Percentiles rank a stretch among this genome's conserved stretches.
These are phyloP conservation scores for Curvularia sp. DNA, from an alignment of 2,329 filamentous ascomycete species.

Conservation along the genomic window DNA sequence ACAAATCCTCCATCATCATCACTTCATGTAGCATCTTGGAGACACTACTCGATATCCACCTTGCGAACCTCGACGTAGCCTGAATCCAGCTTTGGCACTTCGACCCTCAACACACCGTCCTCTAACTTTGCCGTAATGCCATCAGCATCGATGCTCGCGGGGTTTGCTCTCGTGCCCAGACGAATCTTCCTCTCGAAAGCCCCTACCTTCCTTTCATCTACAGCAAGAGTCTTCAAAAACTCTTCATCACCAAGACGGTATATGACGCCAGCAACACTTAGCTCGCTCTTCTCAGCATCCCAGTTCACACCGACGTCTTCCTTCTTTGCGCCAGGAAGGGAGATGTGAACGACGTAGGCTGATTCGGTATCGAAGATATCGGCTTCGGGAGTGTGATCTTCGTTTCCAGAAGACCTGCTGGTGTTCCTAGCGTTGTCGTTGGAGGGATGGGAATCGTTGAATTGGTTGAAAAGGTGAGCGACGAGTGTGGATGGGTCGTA, in stretches of 20 bases:
- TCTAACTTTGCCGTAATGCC: constrained; percentile 77
- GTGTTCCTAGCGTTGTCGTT: constrained; percentile 22
- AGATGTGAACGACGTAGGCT: constrained; percentile 71
- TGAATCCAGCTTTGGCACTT: constrained; percentile 72
- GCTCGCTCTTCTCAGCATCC: constrained; percentile 70
- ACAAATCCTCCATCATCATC: background rate
- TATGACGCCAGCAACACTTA: constrained; percentile 75
- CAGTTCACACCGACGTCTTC: constrained; percentile 79
- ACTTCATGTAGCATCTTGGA: too few relatives aligned
- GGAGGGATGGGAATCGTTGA: constrained; percentile 34
- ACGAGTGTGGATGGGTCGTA: constrained; percentile 42
- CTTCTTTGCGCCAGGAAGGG: constrained; percentile 80
- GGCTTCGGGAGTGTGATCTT: constrained; percentile 68
- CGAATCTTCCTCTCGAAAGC: constrained; percentile 75
- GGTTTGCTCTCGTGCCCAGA: constrained; percentile 62
- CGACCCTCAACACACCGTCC: constrained; percentile 77
- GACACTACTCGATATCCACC: constrained; percentile 58
- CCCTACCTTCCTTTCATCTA: constrained; percentile 74
- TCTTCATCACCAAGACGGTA: constrained; percentile 76
- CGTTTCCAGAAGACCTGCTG: constrained; percentile 23
- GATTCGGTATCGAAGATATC: constrained; percentile 76
- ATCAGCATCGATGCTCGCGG: constrained; percentile 70
- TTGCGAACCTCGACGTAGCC: constrained; percentile 66
- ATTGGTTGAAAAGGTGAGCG: constrained; percentile 45
- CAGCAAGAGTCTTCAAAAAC: constrained; percentile 66